Evolutionary conservation across 495 filamentous ascomycete species (phyloP).

Genomic region (Immersiella caudata): DNA sequence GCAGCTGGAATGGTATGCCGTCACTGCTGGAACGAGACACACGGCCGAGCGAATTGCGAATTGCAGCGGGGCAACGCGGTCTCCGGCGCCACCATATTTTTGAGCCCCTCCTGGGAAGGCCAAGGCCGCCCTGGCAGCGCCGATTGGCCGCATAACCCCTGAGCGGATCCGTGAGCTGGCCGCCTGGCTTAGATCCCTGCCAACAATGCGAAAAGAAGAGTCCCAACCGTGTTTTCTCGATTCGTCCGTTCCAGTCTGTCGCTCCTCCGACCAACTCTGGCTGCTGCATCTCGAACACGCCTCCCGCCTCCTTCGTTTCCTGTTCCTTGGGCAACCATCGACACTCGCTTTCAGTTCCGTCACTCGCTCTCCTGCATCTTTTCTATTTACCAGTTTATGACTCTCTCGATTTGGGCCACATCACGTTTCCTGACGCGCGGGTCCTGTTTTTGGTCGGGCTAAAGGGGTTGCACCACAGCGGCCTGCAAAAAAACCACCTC

Average conservation of each 20-base stretch:
- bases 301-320: conserved; percentile 16
- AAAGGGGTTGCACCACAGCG: conserved; percentile 30
- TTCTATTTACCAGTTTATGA: conserved; percentile 13
- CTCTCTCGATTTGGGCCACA: neutral
- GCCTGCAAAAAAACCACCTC: conserved; percentile 27
- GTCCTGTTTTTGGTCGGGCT: conserved; percentile 29
- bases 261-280: conserved; percentile 2
- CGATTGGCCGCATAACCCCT: conserved; percentile 15
- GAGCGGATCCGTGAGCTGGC: conserved; percentile 17
- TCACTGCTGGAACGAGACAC: conserved; percentile 6
- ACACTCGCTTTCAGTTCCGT: conserved; percentile 16
- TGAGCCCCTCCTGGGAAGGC: conserved; percentile 7
- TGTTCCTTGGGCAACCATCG: conserved; percentile 19
- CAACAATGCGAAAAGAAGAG: conserved; percentile 18
- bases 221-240: conserved; percentile 6
- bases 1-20: neutral
- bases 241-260: conserved; percentile 16
- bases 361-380: neutral
- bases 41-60: conserved; percentile 10
- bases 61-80: conserved; percentile 14
- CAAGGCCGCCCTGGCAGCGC: neutral
- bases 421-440: conserved; percentile 25
- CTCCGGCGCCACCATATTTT: conserved; percentile 20
- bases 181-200: conserved; percentile 18
- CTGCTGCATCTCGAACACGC: conserved; percentile 9